A percentile compares a stretch with the other conserved stretches of the same genome.
phyloP scores from a whole-genome alignment of 1,284 basidiomycete genomes.

The Apiotrichum veenhuisii region DNA sequence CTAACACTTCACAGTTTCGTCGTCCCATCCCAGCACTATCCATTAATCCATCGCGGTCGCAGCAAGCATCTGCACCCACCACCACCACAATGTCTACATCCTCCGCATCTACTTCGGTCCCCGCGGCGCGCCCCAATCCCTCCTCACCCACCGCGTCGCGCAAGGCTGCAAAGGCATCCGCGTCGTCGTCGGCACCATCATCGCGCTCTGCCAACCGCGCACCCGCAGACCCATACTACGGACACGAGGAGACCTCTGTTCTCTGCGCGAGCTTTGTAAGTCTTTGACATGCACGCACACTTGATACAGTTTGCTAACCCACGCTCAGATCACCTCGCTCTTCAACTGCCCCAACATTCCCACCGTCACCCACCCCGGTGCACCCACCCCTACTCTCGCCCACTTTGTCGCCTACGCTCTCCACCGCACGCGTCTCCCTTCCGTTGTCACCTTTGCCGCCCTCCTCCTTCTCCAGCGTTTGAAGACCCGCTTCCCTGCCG shows the following conservation, averaged over 20 bases:
- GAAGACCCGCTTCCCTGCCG: conserved; percentile 86
- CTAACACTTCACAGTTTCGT: conserved; percentile 1
- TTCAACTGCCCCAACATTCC: conserved; percentile 51
- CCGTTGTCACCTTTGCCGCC: conserved; percentile 77
- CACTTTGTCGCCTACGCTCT: conserved; percentile 85
- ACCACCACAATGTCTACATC: background rate
- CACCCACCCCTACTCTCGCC: conserved; percentile 59
- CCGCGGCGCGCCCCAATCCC: conserved; percentile 35
- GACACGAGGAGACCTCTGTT: conserved; percentile 64
- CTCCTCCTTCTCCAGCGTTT: conserved; percentile 79
- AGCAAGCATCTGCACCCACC: background rate
- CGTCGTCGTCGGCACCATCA: conserved; percentile 38
- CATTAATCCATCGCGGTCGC: background rate
- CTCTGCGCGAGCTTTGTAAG: conserved; percentile 73
- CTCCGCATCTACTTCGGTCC: conserved; percentile 23
- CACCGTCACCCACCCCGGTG: conserved; percentile 36
- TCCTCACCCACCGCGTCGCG: conserved; percentile 42
- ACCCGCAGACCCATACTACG: conserved; percentile 66
- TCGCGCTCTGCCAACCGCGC: conserved; percentile 28
- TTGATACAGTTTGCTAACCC: background rate
- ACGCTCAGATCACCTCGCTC: conserved; percentile 50
- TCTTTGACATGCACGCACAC: conserved; percentile 19
- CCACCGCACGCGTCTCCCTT: conserved; percentile 78
- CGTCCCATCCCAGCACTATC: background rate
- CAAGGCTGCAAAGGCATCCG: conserved; percentile 43